A percentile compares a stretch with the other conserved stretches of the same genome.
These are phyloP conservation scores for Pythium sp. DNA, from an alignment of 352 stramenopile species.

Conservation along the genomic window DNA sequence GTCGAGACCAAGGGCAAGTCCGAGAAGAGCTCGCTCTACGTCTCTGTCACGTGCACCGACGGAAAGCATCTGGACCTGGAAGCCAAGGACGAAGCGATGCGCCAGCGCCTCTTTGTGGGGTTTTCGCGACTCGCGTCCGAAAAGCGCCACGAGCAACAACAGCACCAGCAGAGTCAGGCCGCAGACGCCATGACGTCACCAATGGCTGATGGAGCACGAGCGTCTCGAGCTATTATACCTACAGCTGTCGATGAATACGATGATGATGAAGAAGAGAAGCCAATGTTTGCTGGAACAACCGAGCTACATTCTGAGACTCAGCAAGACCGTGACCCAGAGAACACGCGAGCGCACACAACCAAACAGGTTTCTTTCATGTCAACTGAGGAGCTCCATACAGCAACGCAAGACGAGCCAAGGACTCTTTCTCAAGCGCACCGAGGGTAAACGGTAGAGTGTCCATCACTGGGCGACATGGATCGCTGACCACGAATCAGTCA, in stretches of 20 bases:
- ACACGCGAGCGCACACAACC: constrained; percentile 1
- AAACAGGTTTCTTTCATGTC: neutral
- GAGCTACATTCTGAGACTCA: neutral
- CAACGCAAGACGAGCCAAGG: neutral
- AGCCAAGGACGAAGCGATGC: constrained; percentile 40
- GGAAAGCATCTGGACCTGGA: constrained; percentile 53
- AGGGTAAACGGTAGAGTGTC: neutral
- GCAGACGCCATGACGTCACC: neutral
- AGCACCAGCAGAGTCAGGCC: neutral
- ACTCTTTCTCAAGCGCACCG: neutral
- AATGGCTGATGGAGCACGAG: neutral
- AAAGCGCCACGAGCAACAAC: constrained; percentile 27
- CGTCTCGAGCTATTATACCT: neutral
- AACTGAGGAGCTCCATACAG: neutral
- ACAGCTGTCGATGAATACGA: neutral
- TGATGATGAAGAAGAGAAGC: constrained; percentile 9
- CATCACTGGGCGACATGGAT: neutral
- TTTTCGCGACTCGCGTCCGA: constrained; percentile 52
- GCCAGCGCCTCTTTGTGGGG: constrained; percentile 44
- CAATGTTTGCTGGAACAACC: neutral
- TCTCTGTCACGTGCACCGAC: constrained; percentile 46
- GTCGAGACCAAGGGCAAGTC: constrained; percentile 24
- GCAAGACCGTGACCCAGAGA: neutral
- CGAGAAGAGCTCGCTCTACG: constrained; percentile 34
- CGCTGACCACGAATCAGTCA: neutral